Evolutionary conservation across 2,329 filamentous ascomycete species (phyloP).

Genomic region (Plectosphaerella sp.): DNA sequence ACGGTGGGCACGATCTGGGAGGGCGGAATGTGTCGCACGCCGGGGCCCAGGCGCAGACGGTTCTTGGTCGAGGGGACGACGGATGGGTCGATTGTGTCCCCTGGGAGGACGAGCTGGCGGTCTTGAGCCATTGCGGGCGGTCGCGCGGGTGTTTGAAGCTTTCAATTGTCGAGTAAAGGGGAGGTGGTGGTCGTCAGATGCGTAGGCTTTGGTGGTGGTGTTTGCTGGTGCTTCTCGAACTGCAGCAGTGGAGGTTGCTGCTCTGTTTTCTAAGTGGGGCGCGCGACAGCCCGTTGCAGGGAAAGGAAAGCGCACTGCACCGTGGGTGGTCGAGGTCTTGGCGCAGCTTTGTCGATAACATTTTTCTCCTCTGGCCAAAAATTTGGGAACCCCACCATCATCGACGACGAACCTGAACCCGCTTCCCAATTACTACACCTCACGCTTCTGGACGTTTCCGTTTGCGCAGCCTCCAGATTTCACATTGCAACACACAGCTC

Average conservation of each 20-base stretch:
- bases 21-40: constrained; percentile 77
- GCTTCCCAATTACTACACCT: constrained; percentile 6
- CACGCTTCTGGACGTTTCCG: neutral
- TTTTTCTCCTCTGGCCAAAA: constrained; percentile 2
- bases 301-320: neutral
- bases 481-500: constrained; percentile 1
- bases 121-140: constrained; percentile 48
- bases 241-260: no score
- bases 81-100: constrained; percentile 65
- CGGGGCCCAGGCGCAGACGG: constrained; percentile 74
- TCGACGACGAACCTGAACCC: constrained; percentile 3
- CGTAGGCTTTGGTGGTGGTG: no score
- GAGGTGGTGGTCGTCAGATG: no score
- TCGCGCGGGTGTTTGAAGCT: neutral
- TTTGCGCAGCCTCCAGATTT: constrained; percentile 4
- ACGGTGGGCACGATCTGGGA: constrained; percentile 65
- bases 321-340: neutral
- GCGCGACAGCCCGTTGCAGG: neutral
- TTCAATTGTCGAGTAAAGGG: neutral
- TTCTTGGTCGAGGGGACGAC: constrained; percentile 65
- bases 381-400: constrained; percentile 11
- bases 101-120: constrained; percentile 70
- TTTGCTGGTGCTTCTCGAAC: no score
- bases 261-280: neutral
- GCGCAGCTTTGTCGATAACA: constrained; percentile 5